These are phyloP conservation scores for Pseudoscleropodium purum DNA, from an alignment of 225 moss, liverwort and hornwort genomes.

Conservation along the genomic window DNA sequence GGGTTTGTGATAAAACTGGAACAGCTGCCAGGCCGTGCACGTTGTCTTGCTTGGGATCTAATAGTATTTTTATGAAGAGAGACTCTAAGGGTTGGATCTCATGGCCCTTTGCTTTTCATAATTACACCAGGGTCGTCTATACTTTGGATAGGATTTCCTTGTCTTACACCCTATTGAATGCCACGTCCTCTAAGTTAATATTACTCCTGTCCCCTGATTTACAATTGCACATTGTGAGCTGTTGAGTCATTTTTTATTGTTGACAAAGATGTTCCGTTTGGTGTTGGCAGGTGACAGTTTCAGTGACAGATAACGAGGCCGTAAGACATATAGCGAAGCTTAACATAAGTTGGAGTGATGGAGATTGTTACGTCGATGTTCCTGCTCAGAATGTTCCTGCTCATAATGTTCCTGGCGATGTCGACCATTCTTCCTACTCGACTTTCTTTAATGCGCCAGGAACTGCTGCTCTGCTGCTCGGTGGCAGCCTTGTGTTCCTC, in stretches of 20 bases:
- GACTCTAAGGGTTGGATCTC: background rate
- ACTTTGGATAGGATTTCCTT: background rate
- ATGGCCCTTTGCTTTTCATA: background rate
- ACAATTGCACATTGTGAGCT: background rate
- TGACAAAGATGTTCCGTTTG: background rate
- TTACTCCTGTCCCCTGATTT: background rate
- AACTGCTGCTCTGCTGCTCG: constrained; percentile 13
- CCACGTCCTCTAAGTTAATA: background rate
- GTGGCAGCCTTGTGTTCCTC: constrained; percentile 22
- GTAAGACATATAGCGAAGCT: constrained; percentile 5
- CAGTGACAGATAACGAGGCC: constrained; percentile 7
- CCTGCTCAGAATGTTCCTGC: background rate
- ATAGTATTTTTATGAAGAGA: background rate
- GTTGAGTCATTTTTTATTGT: background rate
- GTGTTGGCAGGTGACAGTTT: constrained; percentile 18
- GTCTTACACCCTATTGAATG: background rate
- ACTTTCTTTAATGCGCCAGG: constrained; percentile 1
- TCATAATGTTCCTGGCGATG: background rate
- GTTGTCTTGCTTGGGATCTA: background rate
- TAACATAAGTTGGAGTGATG: constrained; percentile 14
- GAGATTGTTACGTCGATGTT: constrained; percentile 14
- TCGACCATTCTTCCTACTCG: constrained; percentile 1
- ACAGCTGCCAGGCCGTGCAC: background rate
- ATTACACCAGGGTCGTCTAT: background rate
- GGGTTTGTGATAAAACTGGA: background rate